Evolutionary conservation across 768 basidiomycete genomes (phyloP), one percentile per base, ranked within the genome.

Genomic region (Hortiboletus flavorubellus): DNA sequence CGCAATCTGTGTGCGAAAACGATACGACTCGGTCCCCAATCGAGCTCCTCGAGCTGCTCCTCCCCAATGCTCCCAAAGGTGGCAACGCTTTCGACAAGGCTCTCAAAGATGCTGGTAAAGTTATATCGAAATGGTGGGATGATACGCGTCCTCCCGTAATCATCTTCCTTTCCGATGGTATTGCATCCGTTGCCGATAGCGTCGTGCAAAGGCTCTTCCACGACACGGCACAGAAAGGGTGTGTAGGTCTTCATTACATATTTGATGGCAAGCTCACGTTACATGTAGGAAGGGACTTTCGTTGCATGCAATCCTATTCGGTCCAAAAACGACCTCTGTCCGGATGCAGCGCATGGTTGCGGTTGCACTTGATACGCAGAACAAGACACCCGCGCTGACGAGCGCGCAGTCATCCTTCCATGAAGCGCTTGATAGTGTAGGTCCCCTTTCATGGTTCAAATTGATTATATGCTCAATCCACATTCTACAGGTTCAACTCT

Each of bases 111-210:
- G 74, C 77, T 0, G 69, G 73, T 15, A 12, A n/a, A 0, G 56
- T 67, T 21, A 81, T 84, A 73, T 66, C 65, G 33, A 55, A 58
- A 5, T 56, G 74, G 34, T 82, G 80, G 83, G 77, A 73, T 45
- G 71, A 75, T 1, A 70, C 76, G 2, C 58, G 81, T 44, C 66
- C 73, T 2, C 81, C 83, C 0, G 74, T 83, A 6, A 65, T 84
- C 16, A 75, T 84, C 47, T 85, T 84, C 64, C 71, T 83, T 8
- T 84, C 83, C 2, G 82, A 84, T 54, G 83, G 82, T 0, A 74
- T 80, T 59, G 78, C 77, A 23, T 33, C 42, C 1, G 60, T 78
- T 18, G 31, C 53, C 1, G 75, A 81, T 35, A 12, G 23, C 10
- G 57, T 51, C 0, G 66, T 81, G 18, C 72, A 62, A 43, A 68